These are phyloP conservation scores for Cronartium ribicola DNA, from an alignment of 1,284 basidiomycete species.

Conservation along the genomic window DNA sequence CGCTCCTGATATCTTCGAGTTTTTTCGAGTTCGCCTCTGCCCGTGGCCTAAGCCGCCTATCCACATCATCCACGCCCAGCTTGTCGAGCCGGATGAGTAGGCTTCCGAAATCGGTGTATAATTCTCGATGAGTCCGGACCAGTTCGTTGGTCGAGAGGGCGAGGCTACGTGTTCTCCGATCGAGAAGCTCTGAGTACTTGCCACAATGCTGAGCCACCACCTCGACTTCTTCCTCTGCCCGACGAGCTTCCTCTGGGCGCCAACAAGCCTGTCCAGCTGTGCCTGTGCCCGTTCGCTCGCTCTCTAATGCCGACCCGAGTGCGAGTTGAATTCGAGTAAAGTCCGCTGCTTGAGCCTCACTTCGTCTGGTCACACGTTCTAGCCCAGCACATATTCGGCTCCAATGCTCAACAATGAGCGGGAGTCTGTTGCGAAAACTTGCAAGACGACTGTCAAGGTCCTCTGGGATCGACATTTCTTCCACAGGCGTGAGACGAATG, in stretches of 20 bases:
- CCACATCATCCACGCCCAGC: conserved; percentile 75
- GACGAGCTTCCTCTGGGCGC: conserved; percentile 9
- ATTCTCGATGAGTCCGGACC: conserved; percentile 24
- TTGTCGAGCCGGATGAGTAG: conserved; percentile 41
- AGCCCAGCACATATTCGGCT: conserved; percentile 77
- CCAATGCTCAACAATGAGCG: conserved; percentile 77
- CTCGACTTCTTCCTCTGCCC: conserved; percentile 32
- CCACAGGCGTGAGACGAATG: conserved; percentile 71
- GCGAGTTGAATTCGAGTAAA: conserved; percentile 50
- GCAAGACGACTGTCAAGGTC: conserved; percentile 82
- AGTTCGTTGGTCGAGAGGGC: conserved; percentile 17
- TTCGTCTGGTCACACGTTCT: conserved; percentile 76
- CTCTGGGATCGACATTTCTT: conserved; percentile 85
- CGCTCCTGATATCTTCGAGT: conserved; percentile 64
- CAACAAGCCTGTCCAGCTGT: conserved; percentile 4
- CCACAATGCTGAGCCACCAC: conserved; percentile 22
- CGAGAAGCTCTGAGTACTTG: conserved; percentile 31
- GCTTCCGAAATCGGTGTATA: conserved; percentile 9
- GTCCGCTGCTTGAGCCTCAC: conserved; percentile 80
- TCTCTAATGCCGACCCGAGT: conserved; percentile 31
- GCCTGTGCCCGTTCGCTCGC: conserved; percentile 17
- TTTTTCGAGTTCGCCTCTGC: conserved; percentile 70
- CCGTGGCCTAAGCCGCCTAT: conserved; percentile 70
- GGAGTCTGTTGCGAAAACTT: conserved; percentile 64
- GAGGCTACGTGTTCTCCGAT: conserved; percentile 6